Evolutionary conservation across 2,329 filamentous ascomycete genomes (phyloP), one percentile per base, ranked within the genome.

Genomic region (Domatiomyces catenatus): DNA sequence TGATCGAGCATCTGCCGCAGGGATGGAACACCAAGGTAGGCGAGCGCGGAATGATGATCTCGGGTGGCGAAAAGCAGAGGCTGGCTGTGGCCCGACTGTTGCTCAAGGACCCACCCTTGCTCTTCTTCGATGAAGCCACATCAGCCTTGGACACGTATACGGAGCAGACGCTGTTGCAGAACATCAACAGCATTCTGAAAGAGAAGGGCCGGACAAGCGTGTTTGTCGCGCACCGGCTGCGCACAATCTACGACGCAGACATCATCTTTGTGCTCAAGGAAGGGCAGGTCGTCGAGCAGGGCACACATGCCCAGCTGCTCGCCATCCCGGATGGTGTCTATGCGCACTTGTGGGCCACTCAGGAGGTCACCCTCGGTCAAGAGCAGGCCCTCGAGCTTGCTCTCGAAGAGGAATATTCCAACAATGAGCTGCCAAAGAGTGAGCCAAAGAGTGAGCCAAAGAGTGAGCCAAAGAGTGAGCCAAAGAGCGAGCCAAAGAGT

Each of bases 231-330:
- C 92, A 96, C 66, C 78, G 92, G 17, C 70, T 98, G 53, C 79
- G 90, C 48, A 96, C 92, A 0, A 95, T 98, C 57, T 94, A 86
- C 62, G 92, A 96, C 62, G 86, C 86, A 42, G 85, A 96, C 67
- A 71, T 89, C 60, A 96, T 96, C 59, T 89, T 96, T 60, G 92
- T 96, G 39, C 70, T 96, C 51, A 83, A 82, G 63, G 81, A 85
- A 53, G 92, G 92, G 0, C 73, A 72, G 12, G 88, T 96, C n/a
- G 86, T 82, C 2, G 92, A 96, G 69, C 80, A 78, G 66, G 92
- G 92, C 12, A 94, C 85, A 15, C 92, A 98, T 66, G 76, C 83
- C 52, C 78, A 92, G 64, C 69, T 98, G 52, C 79, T 96, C 54
- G 84, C 92, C 58, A 72, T 69, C 28, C 58, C 71, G 15, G 83